Conservation (phyloP, 257 asterid species). For the Nicotiana tabacum region DNA sequence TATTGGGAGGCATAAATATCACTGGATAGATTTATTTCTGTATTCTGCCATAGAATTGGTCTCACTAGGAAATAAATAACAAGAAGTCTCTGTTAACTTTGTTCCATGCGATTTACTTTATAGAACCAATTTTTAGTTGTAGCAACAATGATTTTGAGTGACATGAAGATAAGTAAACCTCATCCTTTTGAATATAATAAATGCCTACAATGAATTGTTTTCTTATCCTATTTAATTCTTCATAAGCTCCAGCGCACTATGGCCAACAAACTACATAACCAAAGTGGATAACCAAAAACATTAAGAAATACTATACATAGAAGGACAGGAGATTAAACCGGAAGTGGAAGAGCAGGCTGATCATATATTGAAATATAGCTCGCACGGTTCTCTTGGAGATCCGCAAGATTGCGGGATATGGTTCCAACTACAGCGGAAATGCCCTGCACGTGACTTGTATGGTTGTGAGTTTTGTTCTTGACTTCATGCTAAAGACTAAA, state of each 20-base stretch:
- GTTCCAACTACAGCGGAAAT: constrained; percentile 98
- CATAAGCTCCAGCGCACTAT: background rate
- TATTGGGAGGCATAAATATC: background rate
- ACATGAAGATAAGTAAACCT: background rate
- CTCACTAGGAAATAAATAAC: background rate
- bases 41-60: background rate
- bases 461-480: constrained; percentile 2
- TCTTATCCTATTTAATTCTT: background rate
- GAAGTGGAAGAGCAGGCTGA: constrained; percentile 67
- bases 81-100: background rate
- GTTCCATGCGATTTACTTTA: background rate
- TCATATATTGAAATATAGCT: constrained; percentile 93
- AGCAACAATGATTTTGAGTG: background rate
- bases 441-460: constrained; percentile 50
- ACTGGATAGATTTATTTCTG: background rate
- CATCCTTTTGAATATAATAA: background rate
- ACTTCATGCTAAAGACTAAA: background rate
- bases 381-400: constrained; percentile 87
- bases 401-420: constrained; percentile 89
- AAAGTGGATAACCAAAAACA: background rate
- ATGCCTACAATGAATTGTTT: background rate
- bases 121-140: background rate
- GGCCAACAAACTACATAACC: background rate
- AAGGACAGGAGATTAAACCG: constrained; percentile 34
- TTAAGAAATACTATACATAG: too few relatives aligned